Base-by-base conservation (phyloP, 2,329 filamentous ascomycete genomes). In the Microdochium bolleyi region DNA sequence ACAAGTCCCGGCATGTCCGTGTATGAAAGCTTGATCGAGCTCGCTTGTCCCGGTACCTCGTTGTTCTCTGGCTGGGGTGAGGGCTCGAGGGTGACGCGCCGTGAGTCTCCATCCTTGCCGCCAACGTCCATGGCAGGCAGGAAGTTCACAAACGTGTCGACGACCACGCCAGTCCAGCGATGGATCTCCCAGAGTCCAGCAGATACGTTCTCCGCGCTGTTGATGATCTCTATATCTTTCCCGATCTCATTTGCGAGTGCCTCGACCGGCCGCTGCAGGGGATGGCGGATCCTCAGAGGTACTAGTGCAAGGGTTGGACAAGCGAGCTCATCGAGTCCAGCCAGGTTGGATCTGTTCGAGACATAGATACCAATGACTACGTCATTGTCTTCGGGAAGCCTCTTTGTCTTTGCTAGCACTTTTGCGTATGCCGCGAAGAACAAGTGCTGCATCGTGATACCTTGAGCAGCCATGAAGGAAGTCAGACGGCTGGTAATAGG, bases 71-170 rank as follows among this genome's bases (percentile, higher is more conserved):
- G 50, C 21, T 54, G 49, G 22, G 57, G 34, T 22, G 21, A 10
- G 19, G 19, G 13, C 19, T 46, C 41, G 8, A 46, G 21, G 13
- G 14, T 46, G 3, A 46, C 41, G 19, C 41, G 14, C 5, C 7
- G 19, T 46, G 16, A 4, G 13, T 22, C 32, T 11, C 52, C 30
- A 7, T 13, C 11, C 13, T 21, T 25, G 7, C 34, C 32, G 13
- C 48, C 30, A 22, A 9, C 11, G 30, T 55, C 51, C 21, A 48
- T 24, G 9, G 56, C 53, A 0, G 78, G 78, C 4, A 95, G 67
- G 58, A 95, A 94, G 65, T 96, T 96, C 60, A 96, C 83, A 69
- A 89, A 92, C 0, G 79, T 83, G 59, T 88, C 79, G 1, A 95
- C 67, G 52, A 68, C 73, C 2, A 90, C 69, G 0, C 86, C 87